These are phyloP conservation scores for Lizanozyma gosingica DNA, from an alignment of 1,139 yeast genomes.

Conservation along the genomic window DNA sequence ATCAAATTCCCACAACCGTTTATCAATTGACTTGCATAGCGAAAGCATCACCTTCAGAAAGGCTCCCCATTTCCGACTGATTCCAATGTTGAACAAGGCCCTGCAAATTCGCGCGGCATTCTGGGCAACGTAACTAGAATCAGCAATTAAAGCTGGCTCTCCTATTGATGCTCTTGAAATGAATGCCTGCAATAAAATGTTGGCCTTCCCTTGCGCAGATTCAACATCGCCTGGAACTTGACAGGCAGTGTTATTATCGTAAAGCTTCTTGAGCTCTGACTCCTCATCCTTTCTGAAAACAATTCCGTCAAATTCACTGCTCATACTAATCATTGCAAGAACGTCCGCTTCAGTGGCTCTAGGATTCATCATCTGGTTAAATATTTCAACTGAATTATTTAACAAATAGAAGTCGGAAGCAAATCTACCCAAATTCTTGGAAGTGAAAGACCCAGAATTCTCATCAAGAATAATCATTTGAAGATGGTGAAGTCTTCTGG, in stretches of 20 bases:
- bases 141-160: constrained; percentile 80
- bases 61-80: constrained; percentile 84
- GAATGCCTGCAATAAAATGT: constrained; percentile 77
- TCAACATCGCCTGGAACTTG: constrained; percentile 76
- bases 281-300: constrained; percentile 85
- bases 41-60: constrained; percentile 67
- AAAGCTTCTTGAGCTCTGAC: constrained; percentile 55
- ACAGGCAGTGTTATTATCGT: constrained; percentile 61
- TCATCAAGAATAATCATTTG: constrained; percentile 96
- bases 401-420: constrained; percentile 90
- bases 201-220: constrained; percentile 79
- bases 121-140: constrained; percentile 89
- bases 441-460: constrained; percentile 63
- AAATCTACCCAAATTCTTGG: constrained; percentile 88
- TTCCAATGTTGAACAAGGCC: constrained; percentile 78
- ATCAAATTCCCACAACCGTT: constrained; percentile 78
- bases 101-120: constrained; percentile 89
- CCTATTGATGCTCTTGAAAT: constrained; percentile 66
- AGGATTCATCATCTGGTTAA: constrained; percentile 79
- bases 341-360: constrained; percentile 89
- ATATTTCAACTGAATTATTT: constrained; percentile 80
- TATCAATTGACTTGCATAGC: constrained; percentile 80
- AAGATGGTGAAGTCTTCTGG: constrained; percentile 66
- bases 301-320: constrained; percentile 88
- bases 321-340: constrained; percentile 80